These are phyloP conservation scores for Metarhizium album DNA, from an alignment of 2,329 filamentous ascomycete species.

Conservation along the genomic window DNA sequence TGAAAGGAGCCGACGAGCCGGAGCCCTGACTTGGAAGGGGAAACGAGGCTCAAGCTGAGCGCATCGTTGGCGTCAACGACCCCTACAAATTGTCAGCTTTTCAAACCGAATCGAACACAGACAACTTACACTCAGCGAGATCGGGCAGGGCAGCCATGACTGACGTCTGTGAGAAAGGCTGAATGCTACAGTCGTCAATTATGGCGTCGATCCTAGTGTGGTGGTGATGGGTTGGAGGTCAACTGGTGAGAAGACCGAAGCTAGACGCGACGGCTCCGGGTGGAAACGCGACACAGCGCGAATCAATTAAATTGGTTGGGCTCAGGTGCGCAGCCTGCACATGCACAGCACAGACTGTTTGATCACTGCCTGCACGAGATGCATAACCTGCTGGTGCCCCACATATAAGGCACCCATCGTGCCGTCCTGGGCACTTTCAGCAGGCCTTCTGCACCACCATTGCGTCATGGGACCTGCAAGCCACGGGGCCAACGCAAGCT, in stretches of 20 bases:
- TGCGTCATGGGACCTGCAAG: slow-evolving; percentile 8
- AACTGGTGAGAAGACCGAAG: no score
- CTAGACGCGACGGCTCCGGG: slow-evolving; percentile 6
- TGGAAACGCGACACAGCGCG: slow-evolving; percentile 11
- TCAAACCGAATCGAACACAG: not conserved
- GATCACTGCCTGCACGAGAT: no score
- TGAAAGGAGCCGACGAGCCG: slow-evolving; percentile 60
- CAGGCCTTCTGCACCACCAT: not conserved
- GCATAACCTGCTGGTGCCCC: slow-evolving; percentile 6
- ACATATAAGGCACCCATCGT: slow-evolving; percentile 10
- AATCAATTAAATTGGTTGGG: slow-evolving; percentile 15
- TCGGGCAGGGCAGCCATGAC: slow-evolving; percentile 21
- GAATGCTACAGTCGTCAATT: not conserved
- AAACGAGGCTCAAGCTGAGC: slow-evolving; percentile 48
- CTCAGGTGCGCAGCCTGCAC: not conserved
- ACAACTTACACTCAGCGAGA: slow-evolving; percentile 23
- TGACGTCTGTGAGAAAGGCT: not conserved
- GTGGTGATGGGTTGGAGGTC: slow-evolving; percentile 2
- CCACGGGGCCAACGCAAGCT: not conserved
- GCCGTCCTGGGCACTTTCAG: not conserved
- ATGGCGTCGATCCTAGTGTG: not conserved
- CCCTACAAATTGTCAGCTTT: slow-evolving; percentile 30
- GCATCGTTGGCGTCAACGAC: slow-evolving; percentile 50
- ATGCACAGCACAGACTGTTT: not conserved
- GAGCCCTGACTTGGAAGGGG: slow-evolving; percentile 35